Base-by-base conservation (phyloP, 2,329 filamentous ascomycete genomes). In the Aspergillus clavatus region DNA sequence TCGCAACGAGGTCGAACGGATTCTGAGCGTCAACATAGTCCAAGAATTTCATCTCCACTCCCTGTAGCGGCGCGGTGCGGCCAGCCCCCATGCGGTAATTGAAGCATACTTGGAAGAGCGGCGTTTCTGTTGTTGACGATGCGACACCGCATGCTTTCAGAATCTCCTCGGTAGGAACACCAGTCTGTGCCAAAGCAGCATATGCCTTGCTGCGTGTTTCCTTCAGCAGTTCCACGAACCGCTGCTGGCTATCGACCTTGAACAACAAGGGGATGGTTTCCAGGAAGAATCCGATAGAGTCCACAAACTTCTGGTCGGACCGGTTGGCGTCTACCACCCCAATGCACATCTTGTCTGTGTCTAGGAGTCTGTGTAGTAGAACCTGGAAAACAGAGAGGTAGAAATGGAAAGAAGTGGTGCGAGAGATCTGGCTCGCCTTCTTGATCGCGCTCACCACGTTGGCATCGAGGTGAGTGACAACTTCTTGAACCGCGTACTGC, bases 1-100 rank as follows among this genome's bases (percentile, higher is more conserved):
- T 19, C 14, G 26, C 21, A 5, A 33, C 57, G 89, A 95, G 74
- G 91, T 95, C 61, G 87, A 95, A 71, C 83, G 87, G 69, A 82
- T 94, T 52, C 74, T 95, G 43, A 76, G 78, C 61, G 77, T 89
- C 70, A 87, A 86, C 57, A 77, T 90, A 24, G n/a, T 43, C 22
- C 26, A 39, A 7, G 3, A 50, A 39, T 5, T 51, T 43, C 19
- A 54, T 36, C 11, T 44, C 27, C n/a, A 43, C 40, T n/a, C 43
- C 38, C 6, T 40, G 36, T 10, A 49, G 37, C 11, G 42, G 37
- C 26, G 21, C 21, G 8, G 18, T 21, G 11, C 35, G 38, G 23
- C 36, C 22, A 6, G 19, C 33, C 5, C 48, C 47, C 22, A 40
- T 29, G n/a, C 55, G 50, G 45, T 68, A 64, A 43, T 71, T 58